These are phyloP conservation scores for Bipolaris bicolor DNA, from an alignment of 2,329 filamentous ascomycete species.

Conservation along the genomic window DNA sequence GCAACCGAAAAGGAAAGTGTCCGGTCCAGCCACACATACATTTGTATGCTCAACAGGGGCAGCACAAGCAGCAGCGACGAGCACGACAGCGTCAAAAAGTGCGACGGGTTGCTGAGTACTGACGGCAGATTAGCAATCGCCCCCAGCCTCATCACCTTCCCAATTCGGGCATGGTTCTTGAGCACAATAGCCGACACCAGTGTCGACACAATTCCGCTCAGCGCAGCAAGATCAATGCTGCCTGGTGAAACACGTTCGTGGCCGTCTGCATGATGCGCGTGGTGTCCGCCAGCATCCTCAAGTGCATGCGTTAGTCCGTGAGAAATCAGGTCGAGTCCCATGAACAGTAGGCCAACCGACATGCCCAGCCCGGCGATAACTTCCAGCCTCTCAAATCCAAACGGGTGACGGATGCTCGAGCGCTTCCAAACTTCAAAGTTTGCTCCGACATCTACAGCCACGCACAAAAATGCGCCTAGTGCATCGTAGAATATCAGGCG, in stretches of 20 bases:
- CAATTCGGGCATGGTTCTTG: conserved; percentile 89
- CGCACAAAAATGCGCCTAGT: conserved; percentile 87
- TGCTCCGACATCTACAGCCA: conserved; percentile 87
- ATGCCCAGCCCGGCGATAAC: conserved; percentile 95
- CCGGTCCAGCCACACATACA: conserved; percentile 83
- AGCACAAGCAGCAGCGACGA: conserved; percentile 80
- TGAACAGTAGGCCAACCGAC: conserved; percentile 95
- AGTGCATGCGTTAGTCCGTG: conserved; percentile 94
- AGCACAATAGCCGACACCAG: conserved; percentile 85
- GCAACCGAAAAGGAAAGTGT: conserved; percentile 82
- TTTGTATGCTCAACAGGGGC: conserved; percentile 78
- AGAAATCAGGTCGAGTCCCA: conserved; percentile 92
- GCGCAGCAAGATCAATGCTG: conserved; percentile 79
- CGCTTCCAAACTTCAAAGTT: conserved; percentile 99
- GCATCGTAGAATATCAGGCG: conserved; percentile 96
- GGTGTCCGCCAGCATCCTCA: conserved; percentile 72
- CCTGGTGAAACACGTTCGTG: conserved; percentile 74
- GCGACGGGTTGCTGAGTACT: conserved; percentile 91
- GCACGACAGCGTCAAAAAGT: conserved; percentile 91
- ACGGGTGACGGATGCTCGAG: conserved; percentile 90
- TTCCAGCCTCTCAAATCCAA: conserved; percentile 88
- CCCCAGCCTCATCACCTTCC: conserved; percentile 85
- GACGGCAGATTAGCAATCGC: conserved; percentile 82
- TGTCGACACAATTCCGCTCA: conserved; percentile 82
- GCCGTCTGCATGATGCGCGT: conserved; percentile 71